Evolutionary conservation across 1,284 basidiomycete species (phyloP).

Genomic region (Cutaneotrichosporon daszewskae): DNA sequence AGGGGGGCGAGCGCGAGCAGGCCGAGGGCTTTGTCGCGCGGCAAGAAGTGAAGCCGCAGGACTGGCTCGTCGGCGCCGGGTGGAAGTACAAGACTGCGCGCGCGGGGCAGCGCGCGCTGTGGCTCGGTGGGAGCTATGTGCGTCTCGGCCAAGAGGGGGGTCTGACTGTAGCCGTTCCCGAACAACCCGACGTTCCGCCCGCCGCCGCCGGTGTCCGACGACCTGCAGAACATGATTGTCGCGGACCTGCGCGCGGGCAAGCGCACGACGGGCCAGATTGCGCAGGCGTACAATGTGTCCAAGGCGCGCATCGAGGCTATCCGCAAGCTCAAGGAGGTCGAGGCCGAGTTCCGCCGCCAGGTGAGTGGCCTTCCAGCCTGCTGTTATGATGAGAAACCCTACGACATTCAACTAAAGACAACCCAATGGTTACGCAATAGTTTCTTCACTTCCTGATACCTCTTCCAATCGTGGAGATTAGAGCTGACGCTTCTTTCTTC

Average conservation of each 20-base stretch:
- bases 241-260: constrained; percentile 20
- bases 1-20: not conserved
- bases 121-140: constrained; percentile 42
- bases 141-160: constrained; percentile 18
- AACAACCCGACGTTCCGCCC: constrained; percentile 45
- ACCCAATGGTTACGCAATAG: constrained; percentile 42
- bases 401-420: constrained; percentile 49
- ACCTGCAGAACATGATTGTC: constrained; percentile 32
- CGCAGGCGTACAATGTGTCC: constrained; percentile 37
- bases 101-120: constrained; percentile 33
- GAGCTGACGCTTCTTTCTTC: constrained; percentile 19
- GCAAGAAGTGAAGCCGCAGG: too few relatives aligned
- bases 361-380: constrained; percentile 36
- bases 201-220: constrained; percentile 44
- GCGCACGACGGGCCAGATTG: constrained; percentile 29
- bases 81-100: constrained; percentile 2
- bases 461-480: not conserved
- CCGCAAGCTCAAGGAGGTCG: constrained; percentile 42
- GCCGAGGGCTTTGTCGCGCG: not conserved
- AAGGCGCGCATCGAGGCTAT: constrained; percentile 45
- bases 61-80: not conserved
- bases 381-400: constrained; percentile 39
- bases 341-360: constrained; percentile 40
- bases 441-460: constrained; percentile 50
- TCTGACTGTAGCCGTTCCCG: constrained; percentile 37